These are phyloP conservation scores for Scytalidium lignicola DNA, from an alignment of 2,329 filamentous ascomycete genomes.

Conservation along the genomic window DNA sequence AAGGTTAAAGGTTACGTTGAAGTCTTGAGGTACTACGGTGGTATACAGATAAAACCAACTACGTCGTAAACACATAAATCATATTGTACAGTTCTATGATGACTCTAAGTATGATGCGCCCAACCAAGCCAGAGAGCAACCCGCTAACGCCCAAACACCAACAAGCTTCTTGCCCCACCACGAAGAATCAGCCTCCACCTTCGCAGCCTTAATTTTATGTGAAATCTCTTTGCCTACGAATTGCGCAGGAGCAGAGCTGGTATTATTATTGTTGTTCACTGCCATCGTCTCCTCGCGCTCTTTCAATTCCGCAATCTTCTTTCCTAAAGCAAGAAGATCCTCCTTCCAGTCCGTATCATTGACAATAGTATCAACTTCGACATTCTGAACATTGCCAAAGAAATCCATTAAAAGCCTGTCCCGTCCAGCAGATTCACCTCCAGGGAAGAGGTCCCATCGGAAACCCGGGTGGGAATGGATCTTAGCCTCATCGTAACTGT, in stretches of 20 bases:
- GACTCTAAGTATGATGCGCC: slow-evolving; percentile 46
- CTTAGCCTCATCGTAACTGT: slow-evolving; percentile 91
- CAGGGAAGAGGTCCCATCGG: slow-evolving; percentile 90
- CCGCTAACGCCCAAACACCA: slow-evolving; percentile 57
- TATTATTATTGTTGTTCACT: slow-evolving; percentile 20
- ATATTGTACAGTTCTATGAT: slow-evolving; percentile 2
- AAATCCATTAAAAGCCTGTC: slow-evolving; percentile 89
- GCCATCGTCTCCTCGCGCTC: slow-evolving; percentile 26
- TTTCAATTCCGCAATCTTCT: slow-evolving; percentile 53
- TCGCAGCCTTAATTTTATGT: slow-evolving; percentile 44
- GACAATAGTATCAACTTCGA: slow-evolving; percentile 65
- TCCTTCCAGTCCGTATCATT: slow-evolving; percentile 57
- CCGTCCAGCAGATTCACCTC: slow-evolving; percentile 71
- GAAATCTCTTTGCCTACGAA: slow-evolving; percentile 8
- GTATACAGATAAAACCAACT: neutral
- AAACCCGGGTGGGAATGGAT: slow-evolving; percentile 92
- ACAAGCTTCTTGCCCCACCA: slow-evolving; percentile 63
- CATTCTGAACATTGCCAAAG: slow-evolving; percentile 96
- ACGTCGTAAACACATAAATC: neutral
- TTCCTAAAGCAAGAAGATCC: slow-evolving; percentile 72
- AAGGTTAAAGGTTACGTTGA: no score
- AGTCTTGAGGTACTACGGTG: no score
- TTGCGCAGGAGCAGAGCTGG: slow-evolving; percentile 12
- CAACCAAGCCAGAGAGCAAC: slow-evolving; percentile 55
- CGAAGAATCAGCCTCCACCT: slow-evolving; percentile 58